phyloP scores from a whole-genome alignment of 1,139 yeast genomes.

The Blastobotrys indianensis region DNA sequence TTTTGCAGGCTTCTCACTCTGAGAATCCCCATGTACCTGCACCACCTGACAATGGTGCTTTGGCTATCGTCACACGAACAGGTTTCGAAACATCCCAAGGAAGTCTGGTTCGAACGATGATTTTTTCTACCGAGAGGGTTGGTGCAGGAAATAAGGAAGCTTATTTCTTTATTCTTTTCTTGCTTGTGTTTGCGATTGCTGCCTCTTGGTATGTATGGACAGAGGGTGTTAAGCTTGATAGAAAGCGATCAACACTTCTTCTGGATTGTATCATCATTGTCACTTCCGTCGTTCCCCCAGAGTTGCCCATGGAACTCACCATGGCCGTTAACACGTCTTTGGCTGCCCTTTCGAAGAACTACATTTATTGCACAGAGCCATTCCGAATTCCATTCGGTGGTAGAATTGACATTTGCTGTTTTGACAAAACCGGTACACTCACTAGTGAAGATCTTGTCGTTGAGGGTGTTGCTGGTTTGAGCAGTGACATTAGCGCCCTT shows the following conservation, averaged over 20 bases:
- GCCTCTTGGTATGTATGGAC: slow-evolving; percentile 99
- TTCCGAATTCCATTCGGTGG: slow-evolving; percentile 98
- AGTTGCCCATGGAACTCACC: slow-evolving; percentile 97
- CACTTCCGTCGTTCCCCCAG: slow-evolving; percentile 98
- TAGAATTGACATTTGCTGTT: slow-evolving; percentile 95
- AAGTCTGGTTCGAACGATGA: slow-evolving; percentile 94
- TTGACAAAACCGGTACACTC: slow-evolving; percentile 96
- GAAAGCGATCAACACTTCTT: slow-evolving; percentile 87
- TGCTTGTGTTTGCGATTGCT: slow-evolving; percentile 84
- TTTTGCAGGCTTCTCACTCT: slow-evolving; percentile 81
- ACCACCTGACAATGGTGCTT: slow-evolving; percentile 87
- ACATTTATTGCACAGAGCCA: slow-evolving; percentile 96
- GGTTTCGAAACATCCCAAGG: slow-evolving; percentile 99
- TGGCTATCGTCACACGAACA: slow-evolving; percentile 85
- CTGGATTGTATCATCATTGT: slow-evolving; percentile 92
- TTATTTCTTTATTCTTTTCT: slow-evolving; percentile 80
- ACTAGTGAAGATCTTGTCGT: slow-evolving; percentile 96
- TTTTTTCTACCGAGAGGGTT: slow-evolving; percentile 92
- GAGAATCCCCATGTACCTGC: slow-evolving; percentile 40
- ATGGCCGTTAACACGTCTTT: slow-evolving; percentile 95
- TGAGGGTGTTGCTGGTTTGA: slow-evolving; percentile 90
- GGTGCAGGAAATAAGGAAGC: slow-evolving; percentile 96
- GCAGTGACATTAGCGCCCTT: slow-evolving; percentile 49
- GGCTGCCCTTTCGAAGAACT: slow-evolving; percentile 78
- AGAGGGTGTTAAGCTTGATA: slow-evolving; percentile 93